Base-by-base conservation (phyloP, 2,329 filamentous ascomycete species). In the Gyromitra esculenta region DNA sequence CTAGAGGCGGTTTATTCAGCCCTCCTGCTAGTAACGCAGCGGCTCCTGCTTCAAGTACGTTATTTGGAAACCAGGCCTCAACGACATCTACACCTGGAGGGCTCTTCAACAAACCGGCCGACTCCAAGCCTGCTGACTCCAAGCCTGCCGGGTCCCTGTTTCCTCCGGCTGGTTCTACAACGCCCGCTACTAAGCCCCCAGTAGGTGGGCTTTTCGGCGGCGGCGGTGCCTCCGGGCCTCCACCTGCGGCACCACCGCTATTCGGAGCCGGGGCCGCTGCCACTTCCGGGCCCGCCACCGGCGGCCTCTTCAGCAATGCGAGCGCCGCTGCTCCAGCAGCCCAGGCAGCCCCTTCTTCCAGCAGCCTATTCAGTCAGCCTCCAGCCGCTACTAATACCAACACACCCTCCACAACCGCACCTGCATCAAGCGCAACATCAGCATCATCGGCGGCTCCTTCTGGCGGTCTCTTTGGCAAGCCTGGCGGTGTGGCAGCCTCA, bases 401-500 rank as follows among this genome's bases (percentile, higher is more conserved):
- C n/a, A n/a, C 75, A 7, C 21, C 78, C 18, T 48, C 80, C 37
- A 35, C 70, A 1, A 25, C 75, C 54, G 67, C 76, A 56, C 64
- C 83, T 18, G 66, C 82, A 41, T 67, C 80, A 35, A 68, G 78
- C 18, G 56, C 79, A 8, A 48, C 81, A 3, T 74, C 81, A 1
- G 18, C 73, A 41, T 31, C 76, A 37, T 59, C 70, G 9, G 64
- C 78, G 8, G 56, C 68, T 18, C 45, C 68, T 2, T 35, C 65
- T n/a, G 67, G 67, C 1, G 63, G 66, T n/a, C 48, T 79, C 15
- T 79, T 79, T 43, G 77, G 78, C 1, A 48, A 82, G 5, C 73
- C 82, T 41, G 39, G 81, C 9, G 72, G 81, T 25, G 82, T 84
- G 41, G 77, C 82, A 4, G 78, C 83, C 25, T 80, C 83, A 11